Evolutionary conservation across 108 stramenopile species (phyloP).

Genomic region (Cyclostephanos tholiformis): DNA sequence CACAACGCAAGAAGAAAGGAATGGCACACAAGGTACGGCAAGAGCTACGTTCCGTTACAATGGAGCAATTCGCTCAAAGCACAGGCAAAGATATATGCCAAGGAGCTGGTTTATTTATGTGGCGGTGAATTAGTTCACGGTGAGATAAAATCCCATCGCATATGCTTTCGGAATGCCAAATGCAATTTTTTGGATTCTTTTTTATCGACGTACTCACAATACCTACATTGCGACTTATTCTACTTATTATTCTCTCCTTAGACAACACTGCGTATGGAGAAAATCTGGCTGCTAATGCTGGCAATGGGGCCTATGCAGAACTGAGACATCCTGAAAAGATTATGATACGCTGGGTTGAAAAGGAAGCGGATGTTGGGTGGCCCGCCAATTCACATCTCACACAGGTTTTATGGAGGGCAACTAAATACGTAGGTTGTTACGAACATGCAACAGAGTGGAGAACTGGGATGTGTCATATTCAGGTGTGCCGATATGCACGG

Average conservation of each 20-base stretch:
- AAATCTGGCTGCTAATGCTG: constrained; percentile 20
- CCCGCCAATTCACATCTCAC: constrained; percentile 16
- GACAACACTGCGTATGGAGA: constrained; percentile 28
- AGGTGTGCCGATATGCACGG: constrained; percentile 43
- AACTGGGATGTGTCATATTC: constrained; percentile 37
- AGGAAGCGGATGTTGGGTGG: no score
- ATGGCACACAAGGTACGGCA: constrained; percentile 24
- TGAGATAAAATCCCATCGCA: constrained; percentile 1
- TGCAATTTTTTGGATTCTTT: background rate
- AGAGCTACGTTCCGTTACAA: constrained; percentile 28
- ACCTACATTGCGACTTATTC: background rate
- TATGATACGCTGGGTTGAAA: constrained; percentile 7
- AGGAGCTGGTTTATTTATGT: background rate
- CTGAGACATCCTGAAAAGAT: constrained; percentile 12
- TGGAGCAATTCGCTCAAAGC: constrained; percentile 22
- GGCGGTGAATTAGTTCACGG: constrained; percentile 9
- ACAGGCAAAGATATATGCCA: constrained; percentile 16
- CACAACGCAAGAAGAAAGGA: constrained; percentile 33
- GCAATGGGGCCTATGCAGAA: background rate
- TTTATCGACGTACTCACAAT: background rate
- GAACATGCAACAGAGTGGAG: constrained; percentile 25
- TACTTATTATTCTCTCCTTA: background rate
- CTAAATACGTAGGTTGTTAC: constrained; percentile 43
- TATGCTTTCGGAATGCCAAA: background rate
- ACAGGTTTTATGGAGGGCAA: constrained; percentile 39